Evolutionary conservation across 139 green algal species (phyloP).

Genomic region (Limnomonas spitsbergensis): DNA sequence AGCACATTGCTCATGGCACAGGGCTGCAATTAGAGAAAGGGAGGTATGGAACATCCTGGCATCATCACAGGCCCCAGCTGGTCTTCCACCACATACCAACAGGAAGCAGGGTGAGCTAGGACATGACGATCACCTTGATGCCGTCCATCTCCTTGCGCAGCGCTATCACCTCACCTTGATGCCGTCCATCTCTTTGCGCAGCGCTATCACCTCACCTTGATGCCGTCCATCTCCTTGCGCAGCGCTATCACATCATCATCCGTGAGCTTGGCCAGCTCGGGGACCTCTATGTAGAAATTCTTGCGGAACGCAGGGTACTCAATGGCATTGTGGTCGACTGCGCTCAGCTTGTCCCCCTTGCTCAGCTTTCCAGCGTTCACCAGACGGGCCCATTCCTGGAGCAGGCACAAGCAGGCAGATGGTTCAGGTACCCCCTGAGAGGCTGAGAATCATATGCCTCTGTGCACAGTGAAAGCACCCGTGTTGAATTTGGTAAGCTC

Average conservation of each 20-base stretch:
- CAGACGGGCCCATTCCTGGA: slow-evolving; percentile 66
- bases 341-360: slow-evolving; percentile 87
- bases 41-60: too few species aligned
- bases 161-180: slow-evolving; percentile 73
- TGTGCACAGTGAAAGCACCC: background rate
- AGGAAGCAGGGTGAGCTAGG: too few species aligned
- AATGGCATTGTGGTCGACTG: slow-evolving; percentile 76
- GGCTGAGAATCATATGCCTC: background rate
- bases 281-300: slow-evolving; percentile 64
- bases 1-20: too few species aligned
- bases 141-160: slow-evolving; percentile 63
- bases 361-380: slow-evolving; percentile 67
- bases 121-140: too few species aligned
- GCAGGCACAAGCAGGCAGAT: background rate
- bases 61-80: too few species aligned
- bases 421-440: background rate
- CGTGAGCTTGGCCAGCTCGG: slow-evolving; percentile 71
- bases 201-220: slow-evolving; percentile 30
- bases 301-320: slow-evolving; percentile 68
- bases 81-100: too few species aligned
- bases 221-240: slow-evolving; percentile 60
- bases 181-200: too few species aligned
- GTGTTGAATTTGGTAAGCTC: background rate
- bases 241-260: slow-evolving; percentile 66
- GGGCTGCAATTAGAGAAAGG: too few species aligned